Percentiles rank a stretch among this genome's conserved stretches.
Conservation (phyloP, 2,329 filamentous ascomycete genomes). For the Fusarium siculi region DNA sequence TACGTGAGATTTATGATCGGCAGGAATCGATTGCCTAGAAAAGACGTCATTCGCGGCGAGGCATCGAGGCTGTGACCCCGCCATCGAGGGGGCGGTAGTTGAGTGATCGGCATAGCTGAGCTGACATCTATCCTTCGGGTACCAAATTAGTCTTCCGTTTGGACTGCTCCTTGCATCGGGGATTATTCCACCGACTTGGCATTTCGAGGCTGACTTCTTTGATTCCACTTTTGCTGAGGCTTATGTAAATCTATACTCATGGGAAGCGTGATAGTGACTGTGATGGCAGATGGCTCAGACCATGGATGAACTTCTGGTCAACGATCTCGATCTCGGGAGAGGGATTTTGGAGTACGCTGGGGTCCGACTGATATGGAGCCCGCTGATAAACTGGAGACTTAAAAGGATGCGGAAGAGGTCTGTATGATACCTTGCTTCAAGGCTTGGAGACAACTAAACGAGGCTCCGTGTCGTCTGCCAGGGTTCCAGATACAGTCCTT, state of each 20-base stretch:
- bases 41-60: not conserved
- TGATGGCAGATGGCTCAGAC: not conserved
- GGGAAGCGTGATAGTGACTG: accelerated
- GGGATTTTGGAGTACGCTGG: accelerated
- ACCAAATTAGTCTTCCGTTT: not conserved
- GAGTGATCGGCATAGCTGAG: not conserved
- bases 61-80: not conserved
- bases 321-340: not conserved
- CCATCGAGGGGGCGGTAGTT: not conserved
- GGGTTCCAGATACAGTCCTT: accelerated
- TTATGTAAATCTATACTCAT: not conserved
- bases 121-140: not conserved
- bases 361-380: too few relatives aligned
- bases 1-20: not conserved
- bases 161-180: not conserved
- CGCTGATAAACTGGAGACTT: too few relatives aligned
- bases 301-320: too few relatives aligned
- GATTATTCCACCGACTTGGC: not conserved
- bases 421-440: accelerated
- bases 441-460: not conserved
- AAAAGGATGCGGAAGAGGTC: accelerated
- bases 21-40: not conserved
- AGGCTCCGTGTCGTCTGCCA: accelerated
- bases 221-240: not conserved
- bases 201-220: accelerated